Evolutionary conservation across 1,139 yeast genomes (phyloP), one percentile per base, ranked within the genome.

Genomic region (Lodderomyces metapsilosis): DNA sequence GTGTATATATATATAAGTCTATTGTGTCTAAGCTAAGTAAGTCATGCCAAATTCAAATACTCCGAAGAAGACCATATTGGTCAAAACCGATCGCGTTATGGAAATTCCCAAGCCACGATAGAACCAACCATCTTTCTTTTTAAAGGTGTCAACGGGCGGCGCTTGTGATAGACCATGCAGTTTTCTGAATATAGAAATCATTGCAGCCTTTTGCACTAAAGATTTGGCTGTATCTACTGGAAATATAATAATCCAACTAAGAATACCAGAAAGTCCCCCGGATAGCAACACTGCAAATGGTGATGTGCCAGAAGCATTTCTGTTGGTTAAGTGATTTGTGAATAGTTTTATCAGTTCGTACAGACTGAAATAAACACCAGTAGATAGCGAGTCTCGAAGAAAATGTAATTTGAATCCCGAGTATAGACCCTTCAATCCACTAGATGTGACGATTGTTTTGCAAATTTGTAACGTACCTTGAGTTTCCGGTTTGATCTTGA

Each of bases 201-300:
- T 85, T 8, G 84, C 72, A 52, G 87, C 94, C 44, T 84, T 77
- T 57, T 88, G 96, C 36, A 80, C 73, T 45, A 82, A 71, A 1
- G 91, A 79, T 58, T 88, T 88, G 46, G 83, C 70, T 0, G 95
- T 87, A 57, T 88, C 96, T 2, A 88, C 59, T 0, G 96, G 96
- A 63, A 84, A 88, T 2, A 87, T 81, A 2, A 80, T 58, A 2
- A 79, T 61, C 94, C 95, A 87, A 39, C 88, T 75, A 13, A 82
- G 61, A 10, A 82, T 76, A 1, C 96, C 96, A 1, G 94, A 80
- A 28, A 82, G 50, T 0, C 89, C 95, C n/a, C 95, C 96, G 0
- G 94, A 87, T 2, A 83, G 41, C 4, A 70, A 50, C 17, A 72
- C 63, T 1, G 76, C 62, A 5, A 68, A 37, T 9, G 67, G 68